A percentile compares a stretch with the other conserved stretches of the same genome.
phyloP scores from a whole-genome alignment of 495 filamentous ascomycete species.

The Penicillium goetzii region DNA sequence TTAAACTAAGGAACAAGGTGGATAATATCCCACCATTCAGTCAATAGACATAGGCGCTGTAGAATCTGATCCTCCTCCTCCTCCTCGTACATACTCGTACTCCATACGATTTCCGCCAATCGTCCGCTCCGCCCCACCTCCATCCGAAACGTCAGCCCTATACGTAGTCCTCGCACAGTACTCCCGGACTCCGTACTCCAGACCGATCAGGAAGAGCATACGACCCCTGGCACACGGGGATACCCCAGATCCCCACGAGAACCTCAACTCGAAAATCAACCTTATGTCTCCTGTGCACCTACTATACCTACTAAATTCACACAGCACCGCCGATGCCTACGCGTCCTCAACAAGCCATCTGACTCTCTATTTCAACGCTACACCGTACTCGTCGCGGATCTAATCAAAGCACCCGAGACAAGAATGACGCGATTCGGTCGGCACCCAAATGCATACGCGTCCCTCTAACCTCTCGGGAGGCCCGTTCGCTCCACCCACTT shows the following conservation, averaged over 20 bases:
- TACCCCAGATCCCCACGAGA: not conserved
- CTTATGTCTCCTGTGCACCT: no score
- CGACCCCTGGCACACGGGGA: not conserved
- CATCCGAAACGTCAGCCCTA: not conserved
- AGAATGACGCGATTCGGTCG: constrained; percentile 1
- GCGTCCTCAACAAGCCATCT: not conserved
- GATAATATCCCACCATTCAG: not conserved
- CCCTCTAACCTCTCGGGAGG: not conserved
- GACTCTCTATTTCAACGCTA: not conserved
- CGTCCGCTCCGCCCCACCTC: not conserved
- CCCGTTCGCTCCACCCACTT: not conserved
- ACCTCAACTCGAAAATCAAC: not conserved
- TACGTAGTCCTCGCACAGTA: no score
- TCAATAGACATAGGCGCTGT: not conserved
- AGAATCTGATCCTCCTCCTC: not conserved
- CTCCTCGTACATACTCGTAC: not conserved
- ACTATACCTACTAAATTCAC: not conserved
- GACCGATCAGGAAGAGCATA: not conserved
- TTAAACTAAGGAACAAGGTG: not conserved
- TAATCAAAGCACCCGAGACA: not conserved
- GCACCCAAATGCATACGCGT: constrained; percentile 3
- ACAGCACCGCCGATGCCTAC: not conserved
- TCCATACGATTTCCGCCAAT: not conserved
- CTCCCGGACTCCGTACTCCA: not conserved
- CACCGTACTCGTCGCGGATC: not conserved